phyloP scores from a whole-genome alignment of 2,329 filamentous ascomycete species.

The Penicillium sp. region DNA sequence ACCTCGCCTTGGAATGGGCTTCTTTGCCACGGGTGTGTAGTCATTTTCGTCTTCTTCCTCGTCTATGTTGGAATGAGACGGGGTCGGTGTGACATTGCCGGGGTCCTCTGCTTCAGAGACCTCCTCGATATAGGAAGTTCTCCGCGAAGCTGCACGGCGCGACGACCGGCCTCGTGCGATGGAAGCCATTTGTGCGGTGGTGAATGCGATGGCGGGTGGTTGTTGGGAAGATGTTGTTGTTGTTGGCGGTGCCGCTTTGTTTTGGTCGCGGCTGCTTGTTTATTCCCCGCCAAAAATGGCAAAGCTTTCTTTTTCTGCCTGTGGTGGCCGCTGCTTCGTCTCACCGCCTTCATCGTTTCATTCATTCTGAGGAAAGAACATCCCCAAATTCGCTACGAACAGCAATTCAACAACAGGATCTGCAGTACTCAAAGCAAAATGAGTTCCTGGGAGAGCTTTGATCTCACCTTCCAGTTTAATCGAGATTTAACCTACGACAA shows the following conservation, averaged over 20 bases:
- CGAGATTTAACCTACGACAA: conserved; percentile 61
- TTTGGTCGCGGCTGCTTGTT: conserved; percentile 34
- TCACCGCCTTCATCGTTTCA: conserved; percentile 16
- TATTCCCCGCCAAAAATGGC: conserved; percentile 32
- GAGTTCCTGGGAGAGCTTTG: conserved; percentile 58
- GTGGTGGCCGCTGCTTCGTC: not conserved
- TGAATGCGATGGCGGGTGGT: conserved; percentile 19
- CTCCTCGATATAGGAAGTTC: conserved; percentile 71
- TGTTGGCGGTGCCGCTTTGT: conserved; percentile 17
- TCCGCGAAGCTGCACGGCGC: conserved; percentile 60
- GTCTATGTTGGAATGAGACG: conserved; percentile 45
- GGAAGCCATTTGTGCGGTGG: conserved; percentile 32
- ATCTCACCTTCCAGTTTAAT: conserved; percentile 62
- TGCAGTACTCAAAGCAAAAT: conserved; percentile 23
- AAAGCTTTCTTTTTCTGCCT: conserved; percentile 32
- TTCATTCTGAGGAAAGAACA: not conserved
- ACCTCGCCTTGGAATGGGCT: conserved; percentile 54
- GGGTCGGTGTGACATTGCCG: conserved; percentile 45
- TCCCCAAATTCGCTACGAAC: not conserved
- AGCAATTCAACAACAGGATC: not conserved
- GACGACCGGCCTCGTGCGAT: conserved; percentile 51
- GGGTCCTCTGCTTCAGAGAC: conserved; percentile 69
- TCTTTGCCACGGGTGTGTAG: conserved; percentile 62
- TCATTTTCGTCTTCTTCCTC: conserved; percentile 65
- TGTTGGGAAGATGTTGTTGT: conserved; percentile 20